Percentiles rank a stretch among this genome's conserved stretches.
These are phyloP conservation scores for Bryopsis sp. DNA, from an alignment of 139 green algal species.

Conservation along the genomic window DNA sequence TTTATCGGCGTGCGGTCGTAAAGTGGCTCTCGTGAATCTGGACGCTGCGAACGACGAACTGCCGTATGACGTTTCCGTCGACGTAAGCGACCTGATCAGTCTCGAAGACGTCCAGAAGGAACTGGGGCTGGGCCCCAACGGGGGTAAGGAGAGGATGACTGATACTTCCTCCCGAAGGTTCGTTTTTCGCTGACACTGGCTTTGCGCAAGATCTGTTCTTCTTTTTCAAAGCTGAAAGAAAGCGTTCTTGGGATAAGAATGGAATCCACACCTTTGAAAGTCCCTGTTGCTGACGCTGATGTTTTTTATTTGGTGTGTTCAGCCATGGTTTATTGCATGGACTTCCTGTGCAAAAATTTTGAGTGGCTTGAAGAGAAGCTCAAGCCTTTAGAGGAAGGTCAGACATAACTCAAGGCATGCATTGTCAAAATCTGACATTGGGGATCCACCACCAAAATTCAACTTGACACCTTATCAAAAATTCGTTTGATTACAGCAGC, in stretches of 20 bases:
- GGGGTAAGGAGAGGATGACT: slow-evolving; percentile 38
- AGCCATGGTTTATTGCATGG: slow-evolving; percentile 69
- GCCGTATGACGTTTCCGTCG: slow-evolving; percentile 58
- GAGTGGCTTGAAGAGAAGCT: slow-evolving; percentile 80
- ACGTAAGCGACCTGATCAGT: slow-evolving; percentile 60
- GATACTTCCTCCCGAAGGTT: too few species aligned
- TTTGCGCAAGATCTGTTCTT: too few species aligned
- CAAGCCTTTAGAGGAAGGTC: slow-evolving; percentile 46
- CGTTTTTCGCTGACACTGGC: too few species aligned
- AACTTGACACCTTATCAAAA: too few species aligned
- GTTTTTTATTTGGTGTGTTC: not conserved
- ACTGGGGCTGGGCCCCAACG: slow-evolving; percentile 63
- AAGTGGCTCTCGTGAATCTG: slow-evolving; percentile 67
- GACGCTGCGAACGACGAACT: slow-evolving; percentile 80
- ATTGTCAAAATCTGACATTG: too few species aligned
- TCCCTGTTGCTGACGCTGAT: not conserved
- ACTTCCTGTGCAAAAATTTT: slow-evolving; percentile 68
- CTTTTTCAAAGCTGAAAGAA: too few species aligned
- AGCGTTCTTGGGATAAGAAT: too few species aligned
- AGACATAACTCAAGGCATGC: not conserved
- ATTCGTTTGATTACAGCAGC: too few species aligned
- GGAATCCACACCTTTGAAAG: too few species aligned
- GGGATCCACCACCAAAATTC: too few species aligned
- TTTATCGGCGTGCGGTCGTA: slow-evolving; percentile 24
- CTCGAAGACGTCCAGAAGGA: slow-evolving; percentile 49